Conservation (phyloP, 1,284 basidiomycete genomes). For the Tilletiaria anomala region DNA sequence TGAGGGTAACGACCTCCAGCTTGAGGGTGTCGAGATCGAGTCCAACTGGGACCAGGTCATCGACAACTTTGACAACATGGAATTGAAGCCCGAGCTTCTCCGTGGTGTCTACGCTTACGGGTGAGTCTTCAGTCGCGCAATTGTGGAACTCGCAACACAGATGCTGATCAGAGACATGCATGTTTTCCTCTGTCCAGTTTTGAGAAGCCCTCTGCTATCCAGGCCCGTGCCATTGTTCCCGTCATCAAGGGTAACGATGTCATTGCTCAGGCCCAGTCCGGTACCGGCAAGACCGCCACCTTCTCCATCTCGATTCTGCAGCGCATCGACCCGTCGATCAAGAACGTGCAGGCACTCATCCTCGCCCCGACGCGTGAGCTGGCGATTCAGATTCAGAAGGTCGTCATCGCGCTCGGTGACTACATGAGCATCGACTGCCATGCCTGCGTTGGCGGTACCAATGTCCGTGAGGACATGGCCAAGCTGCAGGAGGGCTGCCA, state of each 20-base stretch:
- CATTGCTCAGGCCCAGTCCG: constrained; percentile 96
- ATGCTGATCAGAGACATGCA: neutral
- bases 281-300: constrained; percentile 98
- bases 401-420: constrained; percentile 89
- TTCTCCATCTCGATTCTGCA: constrained; percentile 49
- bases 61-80: constrained; percentile 90
- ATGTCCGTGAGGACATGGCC: constrained; percentile 92
- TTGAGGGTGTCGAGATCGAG: too few species aligned
- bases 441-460: constrained; percentile 85
- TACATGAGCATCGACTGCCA: constrained; percentile 99
- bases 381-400: constrained; percentile 87
- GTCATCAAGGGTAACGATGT: constrained; percentile 62
- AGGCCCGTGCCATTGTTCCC: constrained; percentile 29
- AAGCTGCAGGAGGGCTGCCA: constrained; percentile 98
- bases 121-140: too few species aligned
- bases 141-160: neutral
- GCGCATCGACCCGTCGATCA: constrained; percentile 84
- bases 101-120: constrained; percentile 98
- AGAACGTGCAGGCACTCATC: constrained; percentile 91
- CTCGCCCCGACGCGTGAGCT: constrained; percentile 54
- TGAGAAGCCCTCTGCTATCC: constrained; percentile 31
- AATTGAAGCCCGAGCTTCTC: constrained; percentile 54
- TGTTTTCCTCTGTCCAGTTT: constrained; percentile 14
- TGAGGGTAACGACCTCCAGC: too few species aligned
- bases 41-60: constrained; percentile 96